These are phyloP conservation scores for Talaromyces adpressus DNA, from an alignment of 495 filamentous ascomycete genomes.

Conservation along the genomic window DNA sequence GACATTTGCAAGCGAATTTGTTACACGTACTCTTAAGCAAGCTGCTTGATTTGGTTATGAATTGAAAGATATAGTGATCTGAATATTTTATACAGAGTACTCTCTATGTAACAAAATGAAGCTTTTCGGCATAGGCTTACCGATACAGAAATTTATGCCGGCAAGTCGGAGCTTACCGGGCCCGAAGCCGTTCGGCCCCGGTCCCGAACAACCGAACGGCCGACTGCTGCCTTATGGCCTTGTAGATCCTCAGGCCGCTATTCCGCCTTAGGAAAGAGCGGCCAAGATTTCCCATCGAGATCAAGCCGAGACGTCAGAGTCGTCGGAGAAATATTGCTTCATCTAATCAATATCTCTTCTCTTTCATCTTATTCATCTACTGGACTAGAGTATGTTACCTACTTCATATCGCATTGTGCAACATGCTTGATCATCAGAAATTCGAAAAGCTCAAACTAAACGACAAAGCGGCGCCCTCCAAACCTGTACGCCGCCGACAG, in stretches of 20 bases:
- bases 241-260: neutral
- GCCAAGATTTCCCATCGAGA: neutral
- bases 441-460: conserved; percentile 1
- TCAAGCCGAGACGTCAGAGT: neutral
- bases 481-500: conserved; percentile 6
- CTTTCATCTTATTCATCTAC: neutral
- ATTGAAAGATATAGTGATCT: too few species aligned
- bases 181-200: neutral
- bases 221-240: neutral
- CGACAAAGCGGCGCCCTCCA: neutral
- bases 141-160: neutral
- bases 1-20: neutral
- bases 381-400: neutral
- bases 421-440: neutral
- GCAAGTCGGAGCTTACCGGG: neutral
- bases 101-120: too few species aligned
- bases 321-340: neutral
- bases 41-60: too few species aligned
- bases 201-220: neutral
- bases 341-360: neutral
- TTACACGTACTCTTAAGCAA: neutral
- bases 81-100: too few species aligned
- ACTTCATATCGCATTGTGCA: neutral
- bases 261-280: neutral
- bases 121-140: neutral